A percentile compares a stretch with the other conserved stretches of the same genome.
Evolutionary conservation across 768 basidiomycete genomes (phyloP).

Genomic region (Rhizopogon rudus): DNA sequence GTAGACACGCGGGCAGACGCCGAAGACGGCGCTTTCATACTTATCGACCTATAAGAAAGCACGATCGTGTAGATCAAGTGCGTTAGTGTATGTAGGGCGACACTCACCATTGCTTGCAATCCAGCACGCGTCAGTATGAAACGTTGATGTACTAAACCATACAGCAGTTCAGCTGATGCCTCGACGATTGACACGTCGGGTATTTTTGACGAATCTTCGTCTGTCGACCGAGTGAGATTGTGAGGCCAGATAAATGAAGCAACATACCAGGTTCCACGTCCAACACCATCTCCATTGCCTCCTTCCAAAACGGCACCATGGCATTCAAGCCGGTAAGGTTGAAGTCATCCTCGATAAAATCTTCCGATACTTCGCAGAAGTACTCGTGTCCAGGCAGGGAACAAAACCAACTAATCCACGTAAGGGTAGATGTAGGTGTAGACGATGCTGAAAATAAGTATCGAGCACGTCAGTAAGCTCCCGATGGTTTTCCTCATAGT

Average conservation of each 20-base stretch:
- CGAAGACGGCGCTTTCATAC: slow-evolving; percentile 89
- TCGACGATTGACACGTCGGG: slow-evolving; percentile 99
- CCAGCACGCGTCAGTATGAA: slow-evolving; percentile 95
- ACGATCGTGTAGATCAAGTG: slow-evolving; percentile 13
- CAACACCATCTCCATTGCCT: slow-evolving; percentile 99
- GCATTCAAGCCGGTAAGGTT: slow-evolving; percentile 94
- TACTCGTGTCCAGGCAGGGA: slow-evolving; percentile 95
- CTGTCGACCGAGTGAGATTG: slow-evolving; percentile 32
- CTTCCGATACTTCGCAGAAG: slow-evolving; percentile 96
- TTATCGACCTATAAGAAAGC: slow-evolving; percentile 72
- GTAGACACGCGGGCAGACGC: slow-evolving; percentile 92
- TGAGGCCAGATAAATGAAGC: slow-evolving; percentile 1
- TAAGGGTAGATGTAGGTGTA: slow-evolving; percentile 85
- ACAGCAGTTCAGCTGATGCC: slow-evolving; percentile 94
- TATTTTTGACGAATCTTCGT: slow-evolving; percentile 92
- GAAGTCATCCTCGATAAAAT: slow-evolving; percentile 99
- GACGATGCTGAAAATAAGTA: slow-evolving; percentile 58
- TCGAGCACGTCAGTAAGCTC: neutral
- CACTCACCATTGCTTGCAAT: slow-evolving; percentile 84
- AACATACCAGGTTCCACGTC: slow-evolving; percentile 95
- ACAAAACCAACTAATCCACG: slow-evolving; percentile 97
- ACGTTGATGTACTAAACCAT: slow-evolving; percentile 96
- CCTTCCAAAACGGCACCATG: slow-evolving; percentile 99
- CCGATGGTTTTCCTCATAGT: neutral
- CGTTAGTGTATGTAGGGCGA: slow-evolving; percentile 7